Evolutionary conservation across 1,284 basidiomycete species (phyloP), one percentile per base, ranked within the genome.

Genomic region (Apiotrichum sp.): DNA sequence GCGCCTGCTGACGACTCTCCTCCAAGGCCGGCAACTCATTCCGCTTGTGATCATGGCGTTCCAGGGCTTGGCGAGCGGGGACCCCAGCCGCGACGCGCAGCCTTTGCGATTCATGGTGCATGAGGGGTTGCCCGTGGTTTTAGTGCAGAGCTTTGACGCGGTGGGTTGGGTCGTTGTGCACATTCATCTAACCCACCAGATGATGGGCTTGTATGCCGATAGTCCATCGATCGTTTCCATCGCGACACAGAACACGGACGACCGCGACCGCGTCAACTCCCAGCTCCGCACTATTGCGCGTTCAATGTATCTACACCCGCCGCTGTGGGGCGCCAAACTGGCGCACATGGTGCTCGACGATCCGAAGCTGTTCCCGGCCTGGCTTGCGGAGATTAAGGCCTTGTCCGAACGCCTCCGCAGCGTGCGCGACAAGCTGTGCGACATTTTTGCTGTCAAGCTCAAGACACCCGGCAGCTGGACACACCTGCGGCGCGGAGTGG

Each of bases 401-500:
- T 98, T 98, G 93, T 85, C 93, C 0, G 82, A 85, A 45, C 84
- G 95, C 45, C 92, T 98, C 70, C 92, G 93, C 65, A 82, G 83
- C 56, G 97, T 96, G 85, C 85, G 95, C 43, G 81, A 86, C 68
- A 83, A 88, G 78, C 80, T 98, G 62, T 82, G 83, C 77, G 80
- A 84, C 55, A 73, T 91, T 63, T 75, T 98, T 71, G 88, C 86
- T 29, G 83, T 70, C 58, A 74, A 89, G 76, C 78, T 90, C 69
- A 83, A 91, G 78, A 98, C 95, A 49, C 93, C 95, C 0, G 90
- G 91, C 0, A 83, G 81, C 62, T 98, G 95, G 95, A 82, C 85
- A 22, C 93, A 98, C 75, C 89, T 97, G 67, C 79, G 86, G 65
- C 82, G 84, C 32, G 65, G 69, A 5, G 58, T 61, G 9, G 75